Evolutionary conservation across 176 grass and related monocot species (phyloP).

Genomic region (Avena insularis): DNA sequence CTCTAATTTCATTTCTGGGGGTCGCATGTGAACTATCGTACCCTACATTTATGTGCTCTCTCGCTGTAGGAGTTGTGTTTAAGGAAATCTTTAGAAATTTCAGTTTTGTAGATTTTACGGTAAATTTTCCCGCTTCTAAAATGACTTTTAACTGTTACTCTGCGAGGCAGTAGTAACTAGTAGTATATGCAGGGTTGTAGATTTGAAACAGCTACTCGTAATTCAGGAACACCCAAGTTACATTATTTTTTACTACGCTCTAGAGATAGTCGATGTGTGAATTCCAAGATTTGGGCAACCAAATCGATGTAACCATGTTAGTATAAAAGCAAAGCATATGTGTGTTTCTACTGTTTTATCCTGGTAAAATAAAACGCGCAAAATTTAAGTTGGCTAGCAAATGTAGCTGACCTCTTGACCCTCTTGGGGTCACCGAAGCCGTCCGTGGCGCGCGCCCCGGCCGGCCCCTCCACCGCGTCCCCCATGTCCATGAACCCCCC

Average conservation of each 20-base stretch:
- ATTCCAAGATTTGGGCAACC: background rate
- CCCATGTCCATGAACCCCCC: constrained; percentile 53
- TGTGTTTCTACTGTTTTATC: constrained; percentile 22
- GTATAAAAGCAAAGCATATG: background rate
- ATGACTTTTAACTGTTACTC: background rate
- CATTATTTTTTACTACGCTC: no score
- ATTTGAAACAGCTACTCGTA: background rate
- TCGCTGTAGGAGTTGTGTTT: background rate
- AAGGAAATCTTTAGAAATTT: background rate
- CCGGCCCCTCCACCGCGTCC: constrained; percentile 48
- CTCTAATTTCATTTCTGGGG: background rate
- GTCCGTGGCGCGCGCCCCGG: constrained; percentile 27
- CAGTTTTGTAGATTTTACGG: no score
- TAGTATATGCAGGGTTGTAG: background rate
- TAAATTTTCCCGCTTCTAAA: background rate
- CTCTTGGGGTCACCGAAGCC: constrained; percentile 67
- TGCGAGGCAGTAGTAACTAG: background rate
- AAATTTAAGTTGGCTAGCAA: background rate
- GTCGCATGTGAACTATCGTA: background rate
- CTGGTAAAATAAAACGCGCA: background rate
- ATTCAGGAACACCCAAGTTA: background rate
- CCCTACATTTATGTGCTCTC: background rate
- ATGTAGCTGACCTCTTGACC: constrained; percentile 74
- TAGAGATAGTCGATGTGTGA: no score
- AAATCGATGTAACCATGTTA: background rate